phyloP scores from a whole-genome alignment of 495 filamentous ascomycete species.

The Hypoxylon trugodes region DNA sequence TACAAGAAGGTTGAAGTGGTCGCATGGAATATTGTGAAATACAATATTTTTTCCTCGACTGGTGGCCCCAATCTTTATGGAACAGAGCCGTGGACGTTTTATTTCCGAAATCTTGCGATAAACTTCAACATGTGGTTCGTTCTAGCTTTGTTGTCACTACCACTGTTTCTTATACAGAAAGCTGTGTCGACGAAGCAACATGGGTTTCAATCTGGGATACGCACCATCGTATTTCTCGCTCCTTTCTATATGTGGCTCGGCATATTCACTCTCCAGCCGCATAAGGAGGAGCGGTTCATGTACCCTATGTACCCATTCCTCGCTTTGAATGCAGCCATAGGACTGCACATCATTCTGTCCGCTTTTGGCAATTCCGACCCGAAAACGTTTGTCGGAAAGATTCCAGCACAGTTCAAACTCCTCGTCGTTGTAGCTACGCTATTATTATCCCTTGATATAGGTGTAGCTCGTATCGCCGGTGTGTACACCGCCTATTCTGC shows the following conservation, averaged over 20 bases:
- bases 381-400: slow-evolving; percentile 67
- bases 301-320: slow-evolving; percentile 94
- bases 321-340: slow-evolving; percentile 88
- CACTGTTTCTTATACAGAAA: slow-evolving; percentile 63
- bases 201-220: slow-evolving; percentile 61
- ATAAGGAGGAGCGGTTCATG: slow-evolving; percentile 99
- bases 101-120: slow-evolving; percentile 86
- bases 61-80: slow-evolving; percentile 94
- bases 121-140: slow-evolving; percentile 97
- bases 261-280: slow-evolving; percentile 90
- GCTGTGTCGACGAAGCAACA: slow-evolving; percentile 50
- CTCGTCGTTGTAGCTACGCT: slow-evolving; percentile 60
- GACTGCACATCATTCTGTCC: slow-evolving; percentile 78
- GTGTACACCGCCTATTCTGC: slow-evolving; percentile 85
- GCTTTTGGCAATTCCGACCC: slow-evolving; percentile 75
- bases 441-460: slow-evolving; percentile 68
- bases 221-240: slow-evolving; percentile 76
- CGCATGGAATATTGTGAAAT: slow-evolving; percentile 91
- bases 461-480: slow-evolving; percentile 79
- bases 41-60: slow-evolving; percentile 87
- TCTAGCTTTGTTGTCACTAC: slow-evolving; percentile 77
- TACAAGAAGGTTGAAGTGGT: slow-evolving; percentile 81
- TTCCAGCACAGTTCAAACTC: slow-evolving; percentile 76
- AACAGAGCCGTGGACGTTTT: slow-evolving; percentile 97
- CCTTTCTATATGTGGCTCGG: slow-evolving; percentile 96